Percentiles rank a stretch among this genome's conserved stretches.
Evolutionary conservation across 2,329 filamentous ascomycete species (phyloP).

Genomic region (Ascochyta clinopodiicola): DNA sequence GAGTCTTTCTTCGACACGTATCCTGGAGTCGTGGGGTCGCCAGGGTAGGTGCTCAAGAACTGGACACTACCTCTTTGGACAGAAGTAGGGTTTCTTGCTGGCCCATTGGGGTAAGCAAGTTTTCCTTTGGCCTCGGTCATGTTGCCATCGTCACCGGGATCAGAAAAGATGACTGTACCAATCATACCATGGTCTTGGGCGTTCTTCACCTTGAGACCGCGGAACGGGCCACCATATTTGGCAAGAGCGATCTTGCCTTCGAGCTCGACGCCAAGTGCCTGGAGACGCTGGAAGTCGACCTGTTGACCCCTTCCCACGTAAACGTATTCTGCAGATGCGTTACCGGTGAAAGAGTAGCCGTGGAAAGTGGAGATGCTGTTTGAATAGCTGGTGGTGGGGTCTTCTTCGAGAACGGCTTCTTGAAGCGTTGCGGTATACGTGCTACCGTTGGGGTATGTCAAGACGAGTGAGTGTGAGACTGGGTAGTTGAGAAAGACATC

Average conservation of each 20-base stretch:
- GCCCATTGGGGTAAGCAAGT: constrained; percentile 52
- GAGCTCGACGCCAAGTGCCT: constrained; percentile 51
- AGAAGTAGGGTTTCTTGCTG: constrained; percentile 53
- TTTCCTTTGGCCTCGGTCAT: constrained; percentile 55
- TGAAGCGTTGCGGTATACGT: constrained; percentile 38
- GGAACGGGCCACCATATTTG: constrained; percentile 54
- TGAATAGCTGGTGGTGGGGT: constrained; percentile 46
- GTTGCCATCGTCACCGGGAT: constrained; percentile 56
- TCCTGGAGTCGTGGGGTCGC: constrained; percentile 55
- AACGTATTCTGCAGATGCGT: constrained; percentile 56
- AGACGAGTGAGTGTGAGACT: constrained; percentile 41
- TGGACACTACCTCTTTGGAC: constrained; percentile 57
- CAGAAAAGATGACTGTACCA: constrained; percentile 54
- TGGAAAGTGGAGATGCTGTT: constrained; percentile 56
- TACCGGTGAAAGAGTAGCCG: constrained; percentile 56
- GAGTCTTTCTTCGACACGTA: constrained; percentile 85
- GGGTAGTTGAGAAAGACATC: constrained; percentile 50
- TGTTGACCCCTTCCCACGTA: constrained; percentile 54
- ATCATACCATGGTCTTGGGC: constrained; percentile 55
- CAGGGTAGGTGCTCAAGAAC: constrained; percentile 67
- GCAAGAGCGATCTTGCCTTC: constrained; percentile 58
- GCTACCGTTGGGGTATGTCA: constrained; percentile 46
- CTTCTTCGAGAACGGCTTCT: constrained; percentile 44
- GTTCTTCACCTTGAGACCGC: constrained; percentile 58
- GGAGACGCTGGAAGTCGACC: constrained; percentile 55